These are phyloP conservation scores for Erucastrum elatum DNA, from an alignment of 345 rosid species.

Conservation along the genomic window DNA sequence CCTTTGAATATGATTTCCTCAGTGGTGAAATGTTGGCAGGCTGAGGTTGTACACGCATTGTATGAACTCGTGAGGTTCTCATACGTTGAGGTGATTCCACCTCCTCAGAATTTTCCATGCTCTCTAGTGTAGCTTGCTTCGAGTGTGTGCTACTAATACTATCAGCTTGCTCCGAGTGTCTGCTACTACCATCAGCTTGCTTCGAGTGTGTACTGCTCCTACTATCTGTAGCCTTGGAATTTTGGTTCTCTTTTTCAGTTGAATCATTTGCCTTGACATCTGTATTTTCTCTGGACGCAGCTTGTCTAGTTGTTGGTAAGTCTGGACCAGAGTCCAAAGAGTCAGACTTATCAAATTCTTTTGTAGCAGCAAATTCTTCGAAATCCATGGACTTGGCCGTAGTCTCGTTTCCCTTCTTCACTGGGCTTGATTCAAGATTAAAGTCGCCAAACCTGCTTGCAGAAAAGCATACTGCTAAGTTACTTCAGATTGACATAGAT, in stretches of 20 bases:
- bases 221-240: slow-evolving; percentile 28
- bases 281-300: slow-evolving; percentile 12
- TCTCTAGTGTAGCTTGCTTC: slow-evolving; percentile 33
- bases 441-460: slow-evolving; percentile 60
- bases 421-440: slow-evolving; percentile 46
- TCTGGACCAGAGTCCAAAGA: slow-evolving; percentile 33
- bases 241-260: slow-evolving; percentile 38
- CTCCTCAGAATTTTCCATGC: slow-evolving; percentile 24
- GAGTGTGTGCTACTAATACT: slow-evolving; percentile 19
- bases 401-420: slow-evolving; percentile 44
- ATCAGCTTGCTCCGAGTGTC: slow-evolving; percentile 24
- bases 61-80: slow-evolving; percentile 31
- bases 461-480: slow-evolving; percentile 30
- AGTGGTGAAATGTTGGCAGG: slow-evolving; percentile 23
- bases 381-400: slow-evolving; percentile 34
- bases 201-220: slow-evolving; percentile 24
- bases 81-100: slow-evolving; percentile 35
- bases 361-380: slow-evolving; percentile 36
- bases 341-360: slow-evolving; percentile 21
- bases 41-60: slow-evolving; percentile 29
- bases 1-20: slow-evolving; percentile 17
- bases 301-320: slow-evolving; percentile 23
- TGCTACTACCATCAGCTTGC: slow-evolving; percentile 20
- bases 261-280: slow-evolving; percentile 40
- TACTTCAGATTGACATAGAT: slow-evolving; percentile 7